Evolutionary conservation across 495 filamentous ascomycete genomes (phyloP).

Genomic region (Daldinia bambusicola): DNA sequence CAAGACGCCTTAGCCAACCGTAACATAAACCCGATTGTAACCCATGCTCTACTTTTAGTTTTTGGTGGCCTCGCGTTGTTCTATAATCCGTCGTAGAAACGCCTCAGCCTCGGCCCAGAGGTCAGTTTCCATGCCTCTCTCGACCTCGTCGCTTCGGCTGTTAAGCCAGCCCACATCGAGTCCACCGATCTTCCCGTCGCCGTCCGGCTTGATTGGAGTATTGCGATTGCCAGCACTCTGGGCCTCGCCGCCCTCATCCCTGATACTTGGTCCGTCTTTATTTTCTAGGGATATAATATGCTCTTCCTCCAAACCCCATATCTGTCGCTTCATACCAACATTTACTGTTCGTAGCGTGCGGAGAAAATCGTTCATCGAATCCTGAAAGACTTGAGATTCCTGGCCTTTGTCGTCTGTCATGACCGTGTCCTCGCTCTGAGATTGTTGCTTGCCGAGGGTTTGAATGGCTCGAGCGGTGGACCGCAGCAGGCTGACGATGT

Average conservation of each 20-base stretch:
- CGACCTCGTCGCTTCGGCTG: conserved; percentile 78
- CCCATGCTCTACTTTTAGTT: not conserved
- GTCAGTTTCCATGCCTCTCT: conserved; percentile 81
- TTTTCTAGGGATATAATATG: conserved; percentile 68
- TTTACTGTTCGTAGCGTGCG: conserved; percentile 74
- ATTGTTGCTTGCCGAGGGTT: conserved; percentile 67
- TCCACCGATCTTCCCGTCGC: conserved; percentile 66
- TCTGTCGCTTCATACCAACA: conserved; percentile 77
- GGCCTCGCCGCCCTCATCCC: conserved; percentile 40
- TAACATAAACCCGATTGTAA: not conserved
- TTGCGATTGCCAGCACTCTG: conserved; percentile 31
- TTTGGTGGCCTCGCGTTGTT: not conserved
- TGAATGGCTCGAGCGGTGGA: conserved; percentile 75
- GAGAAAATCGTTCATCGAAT: conserved; percentile 72
- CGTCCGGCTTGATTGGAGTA: conserved; percentile 54
- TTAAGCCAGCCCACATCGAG: conserved; percentile 89
- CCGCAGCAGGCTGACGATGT: conserved; percentile 66
- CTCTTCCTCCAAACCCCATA: conserved; percentile 81
- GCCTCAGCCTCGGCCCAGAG: conserved; percentile 71
- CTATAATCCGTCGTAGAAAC: conserved; percentile 41
- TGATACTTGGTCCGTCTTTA: conserved; percentile 36
- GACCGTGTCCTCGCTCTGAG: conserved; percentile 43
- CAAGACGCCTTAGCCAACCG: not conserved
- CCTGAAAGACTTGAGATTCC: conserved; percentile 62
- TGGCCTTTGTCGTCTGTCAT: conserved; percentile 51